These are phyloP conservation scores for Ustilago crameri DNA, from an alignment of 1,284 basidiomycete genomes.

Conservation along the genomic window DNA sequence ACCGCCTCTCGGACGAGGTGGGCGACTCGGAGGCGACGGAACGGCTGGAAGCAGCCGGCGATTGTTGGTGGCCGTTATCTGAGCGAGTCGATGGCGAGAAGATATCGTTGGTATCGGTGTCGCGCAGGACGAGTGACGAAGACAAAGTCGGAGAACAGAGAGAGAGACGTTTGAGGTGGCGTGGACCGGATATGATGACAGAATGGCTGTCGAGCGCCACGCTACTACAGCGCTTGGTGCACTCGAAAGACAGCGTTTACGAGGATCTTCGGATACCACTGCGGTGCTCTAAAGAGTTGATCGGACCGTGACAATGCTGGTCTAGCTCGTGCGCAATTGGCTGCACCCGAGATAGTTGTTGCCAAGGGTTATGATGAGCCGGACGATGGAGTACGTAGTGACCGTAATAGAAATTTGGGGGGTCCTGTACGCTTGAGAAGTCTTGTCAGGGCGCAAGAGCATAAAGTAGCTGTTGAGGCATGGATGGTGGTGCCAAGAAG, in stretches of 20 bases:
- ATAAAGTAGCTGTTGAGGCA: no score
- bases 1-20: constrained; percentile 22
- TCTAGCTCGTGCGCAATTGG: no score
- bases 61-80: constrained; percentile 1
- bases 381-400: no score
- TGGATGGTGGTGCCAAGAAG: background rate
- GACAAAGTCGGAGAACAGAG: constrained; percentile 40
- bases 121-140: constrained; percentile 20
- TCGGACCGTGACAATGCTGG: no score
- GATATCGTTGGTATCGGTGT: constrained; percentile 14
- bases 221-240: constrained; percentile 1
- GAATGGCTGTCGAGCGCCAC: constrained; percentile 6
- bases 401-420: no score
- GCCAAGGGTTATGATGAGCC: no score
- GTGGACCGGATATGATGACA: constrained; percentile 41
- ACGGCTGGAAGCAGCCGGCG: constrained; percentile 2
- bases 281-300: no score
- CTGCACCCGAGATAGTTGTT: no score
- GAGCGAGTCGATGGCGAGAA: constrained; percentile 21
- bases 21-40: constrained; percentile 25
- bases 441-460: no score
- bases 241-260: background rate
- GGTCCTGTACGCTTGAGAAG: no score
- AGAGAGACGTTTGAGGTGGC: constrained; percentile 50
- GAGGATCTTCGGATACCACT: background rate